phyloP scores from a whole-genome alignment of 371 early-diverging fungal genomes.

The Lichtheimia hyalospora region DNA sequence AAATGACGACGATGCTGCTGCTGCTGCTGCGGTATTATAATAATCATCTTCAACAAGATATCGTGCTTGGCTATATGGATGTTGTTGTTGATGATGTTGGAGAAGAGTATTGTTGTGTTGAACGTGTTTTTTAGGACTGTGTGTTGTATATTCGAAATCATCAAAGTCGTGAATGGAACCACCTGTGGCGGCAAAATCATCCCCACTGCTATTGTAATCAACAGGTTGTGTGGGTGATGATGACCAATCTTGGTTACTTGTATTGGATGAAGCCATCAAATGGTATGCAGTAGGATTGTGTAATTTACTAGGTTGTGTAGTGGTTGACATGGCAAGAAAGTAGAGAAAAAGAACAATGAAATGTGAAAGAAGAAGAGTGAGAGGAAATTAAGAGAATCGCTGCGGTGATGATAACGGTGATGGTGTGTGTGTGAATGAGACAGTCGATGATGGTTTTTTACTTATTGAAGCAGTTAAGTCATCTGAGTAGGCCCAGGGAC shows the following conservation, averaged over 20 bases:
- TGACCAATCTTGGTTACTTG: neutral
- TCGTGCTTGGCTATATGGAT: no score
- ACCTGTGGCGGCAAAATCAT: no score
- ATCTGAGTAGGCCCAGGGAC: conserved; percentile 4
- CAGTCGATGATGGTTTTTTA: neutral
- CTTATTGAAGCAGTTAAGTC: neutral
- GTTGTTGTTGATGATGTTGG: neutral
- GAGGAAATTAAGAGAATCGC: no score
- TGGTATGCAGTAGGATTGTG: conserved; percentile 16
- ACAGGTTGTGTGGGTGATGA: neutral
- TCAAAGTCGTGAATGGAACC: conserved; percentile 15
- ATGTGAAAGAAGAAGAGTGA: no score
- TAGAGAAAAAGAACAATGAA: no score
- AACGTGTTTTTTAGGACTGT: neutral
- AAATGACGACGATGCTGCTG: neutral
- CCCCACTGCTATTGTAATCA: neutral
- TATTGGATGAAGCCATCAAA: conserved; percentile 7
- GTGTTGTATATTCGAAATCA: conserved; percentile 13
- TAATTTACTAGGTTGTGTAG: conserved; percentile 14
- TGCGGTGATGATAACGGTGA: neutral
- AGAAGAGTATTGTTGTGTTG: neutral
- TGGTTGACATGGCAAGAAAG: neutral
- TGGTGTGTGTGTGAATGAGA: conserved; percentile 1
- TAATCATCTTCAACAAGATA: neutral
- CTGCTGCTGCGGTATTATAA: neutral